These are phyloP conservation scores for Cyberlindnera samutprakarnensis DNA, from an alignment of 805 yeast species.

Conservation along the genomic window DNA sequence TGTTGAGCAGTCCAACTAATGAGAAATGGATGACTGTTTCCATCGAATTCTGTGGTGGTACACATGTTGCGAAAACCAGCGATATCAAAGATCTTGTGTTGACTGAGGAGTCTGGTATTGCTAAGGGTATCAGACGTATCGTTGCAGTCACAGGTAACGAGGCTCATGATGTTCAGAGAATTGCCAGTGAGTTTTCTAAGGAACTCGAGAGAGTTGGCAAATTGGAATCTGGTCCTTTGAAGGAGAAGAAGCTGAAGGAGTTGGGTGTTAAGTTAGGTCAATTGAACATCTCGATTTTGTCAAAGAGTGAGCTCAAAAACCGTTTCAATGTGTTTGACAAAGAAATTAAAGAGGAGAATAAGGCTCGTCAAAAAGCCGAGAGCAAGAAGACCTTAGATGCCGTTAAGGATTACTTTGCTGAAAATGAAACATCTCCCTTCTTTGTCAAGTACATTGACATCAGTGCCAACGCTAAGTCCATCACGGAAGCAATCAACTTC, in stretches of 20 bases:
- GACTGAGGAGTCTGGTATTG: constrained; percentile 94
- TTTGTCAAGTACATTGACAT: constrained; percentile 66
- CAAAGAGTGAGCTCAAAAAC: constrained; percentile 68
- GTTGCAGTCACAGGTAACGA: constrained; percentile 93
- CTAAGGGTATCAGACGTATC: constrained; percentile 97
- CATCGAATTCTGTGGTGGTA: constrained; percentile 98
- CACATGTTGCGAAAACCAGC: constrained; percentile 88
- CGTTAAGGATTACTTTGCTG: constrained; percentile 60
- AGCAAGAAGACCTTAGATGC: constrained; percentile 72
- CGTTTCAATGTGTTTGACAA: constrained; percentile 77
- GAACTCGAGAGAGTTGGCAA: constrained; percentile 52
- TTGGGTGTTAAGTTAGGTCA: constrained; percentile 79
- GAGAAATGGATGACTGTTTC: constrained; percentile 72
- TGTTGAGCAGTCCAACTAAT: constrained; percentile 63
- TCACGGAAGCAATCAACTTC: constrained; percentile 84
- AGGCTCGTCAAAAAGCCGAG: constrained; percentile 83
- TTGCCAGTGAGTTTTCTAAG: constrained; percentile 64
- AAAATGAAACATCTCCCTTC: constrained; percentile 42
- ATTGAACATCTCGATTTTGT: constrained; percentile 71
- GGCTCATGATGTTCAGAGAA: constrained; percentile 83
- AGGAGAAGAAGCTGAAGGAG: constrained; percentile 79
- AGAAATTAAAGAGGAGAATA: constrained; percentile 78
- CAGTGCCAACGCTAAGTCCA: constrained; percentile 83
- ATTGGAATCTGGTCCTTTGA: constrained; percentile 64
- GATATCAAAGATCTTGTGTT: constrained; percentile 89